These are phyloP conservation scores for Chloropicon primus DNA, from an alignment of 139 green algal genomes.

Conservation along the genomic window DNA sequence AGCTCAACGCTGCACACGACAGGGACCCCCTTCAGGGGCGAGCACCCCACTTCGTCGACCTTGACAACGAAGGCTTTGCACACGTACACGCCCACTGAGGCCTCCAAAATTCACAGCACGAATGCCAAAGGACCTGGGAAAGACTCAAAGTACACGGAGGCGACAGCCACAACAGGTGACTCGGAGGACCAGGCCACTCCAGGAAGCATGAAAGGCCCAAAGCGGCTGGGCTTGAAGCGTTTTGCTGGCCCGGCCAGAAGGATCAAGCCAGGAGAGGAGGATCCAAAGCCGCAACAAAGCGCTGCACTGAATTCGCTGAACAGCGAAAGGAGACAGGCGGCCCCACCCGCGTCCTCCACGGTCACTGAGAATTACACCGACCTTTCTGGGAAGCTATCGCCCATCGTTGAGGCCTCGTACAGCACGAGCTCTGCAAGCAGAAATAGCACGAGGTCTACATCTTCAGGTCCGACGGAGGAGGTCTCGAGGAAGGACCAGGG, in stretches of 20 bases:
- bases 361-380: background rate
- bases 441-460: background rate
- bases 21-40: background rate
- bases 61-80: background rate
- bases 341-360: background rate
- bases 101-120: no score
- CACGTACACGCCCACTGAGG: background rate
- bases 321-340: background rate
- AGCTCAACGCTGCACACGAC: background rate
- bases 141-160: background rate
- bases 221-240: background rate
- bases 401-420: background rate
- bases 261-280: background rate
- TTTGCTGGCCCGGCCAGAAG: background rate
- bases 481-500: background rate
- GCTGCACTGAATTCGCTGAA: no score
- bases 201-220: background rate
- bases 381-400: background rate
- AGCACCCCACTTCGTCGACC: background rate
- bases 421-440: background rate
- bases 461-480: background rate
- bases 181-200: background rate
- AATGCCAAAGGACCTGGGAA: no score
- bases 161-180: background rate
- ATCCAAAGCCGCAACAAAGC: background rate